These are phyloP conservation scores for Monilinia fructicola DNA, from an alignment of 2,329 filamentous ascomycete species.

Conservation along the genomic window DNA sequence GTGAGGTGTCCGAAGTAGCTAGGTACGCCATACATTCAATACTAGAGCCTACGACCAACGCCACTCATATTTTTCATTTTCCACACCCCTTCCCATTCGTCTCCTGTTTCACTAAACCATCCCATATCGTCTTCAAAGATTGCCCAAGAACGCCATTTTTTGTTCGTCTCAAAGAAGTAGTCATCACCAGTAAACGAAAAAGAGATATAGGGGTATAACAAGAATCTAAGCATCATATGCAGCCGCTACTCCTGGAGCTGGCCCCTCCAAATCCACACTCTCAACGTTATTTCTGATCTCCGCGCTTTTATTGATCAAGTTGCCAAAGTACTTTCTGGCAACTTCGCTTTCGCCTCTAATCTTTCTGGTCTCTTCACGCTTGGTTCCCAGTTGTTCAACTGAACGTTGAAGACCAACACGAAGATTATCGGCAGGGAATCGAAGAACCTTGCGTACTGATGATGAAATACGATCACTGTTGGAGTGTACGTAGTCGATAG, in stretches of 20 bases:
- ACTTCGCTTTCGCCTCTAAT: slow-evolving; percentile 80
- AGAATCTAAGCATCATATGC: slow-evolving; percentile 36
- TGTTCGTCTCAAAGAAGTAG: neutral
- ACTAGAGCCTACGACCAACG: slow-evolving; percentile 18
- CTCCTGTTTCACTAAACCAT: slow-evolving; percentile 5
- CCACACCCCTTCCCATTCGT: slow-evolving; percentile 11
- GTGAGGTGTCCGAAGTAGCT: slow-evolving; percentile 16
- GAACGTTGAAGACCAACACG: slow-evolving; percentile 79
- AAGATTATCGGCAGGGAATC: slow-evolving; percentile 82
- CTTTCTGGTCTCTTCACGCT: slow-evolving; percentile 81
- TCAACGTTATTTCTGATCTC: slow-evolving; percentile 47
- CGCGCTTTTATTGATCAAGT: slow-evolving; percentile 68
- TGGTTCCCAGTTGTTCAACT: slow-evolving; percentile 76
- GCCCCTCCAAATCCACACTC: slow-evolving; percentile 40
- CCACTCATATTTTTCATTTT: slow-evolving; percentile 18
- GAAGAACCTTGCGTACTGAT: slow-evolving; percentile 85
- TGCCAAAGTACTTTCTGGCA: slow-evolving; percentile 85
- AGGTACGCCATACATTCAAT: slow-evolving; percentile 10
- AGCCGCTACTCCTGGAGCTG: slow-evolving; percentile 40
- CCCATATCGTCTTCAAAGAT: slow-evolving; percentile 6
- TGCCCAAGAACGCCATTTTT: slow-evolving; percentile 17
- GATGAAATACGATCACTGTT: slow-evolving; percentile 83
- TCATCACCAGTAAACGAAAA: slow-evolving; percentile 20
- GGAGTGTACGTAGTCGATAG: slow-evolving; percentile 87
- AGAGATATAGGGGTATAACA: slow-evolving; percentile 22